Conservation (phyloP, 352 stramenopile genomes). For the Phytopythium delawarense region DNA sequence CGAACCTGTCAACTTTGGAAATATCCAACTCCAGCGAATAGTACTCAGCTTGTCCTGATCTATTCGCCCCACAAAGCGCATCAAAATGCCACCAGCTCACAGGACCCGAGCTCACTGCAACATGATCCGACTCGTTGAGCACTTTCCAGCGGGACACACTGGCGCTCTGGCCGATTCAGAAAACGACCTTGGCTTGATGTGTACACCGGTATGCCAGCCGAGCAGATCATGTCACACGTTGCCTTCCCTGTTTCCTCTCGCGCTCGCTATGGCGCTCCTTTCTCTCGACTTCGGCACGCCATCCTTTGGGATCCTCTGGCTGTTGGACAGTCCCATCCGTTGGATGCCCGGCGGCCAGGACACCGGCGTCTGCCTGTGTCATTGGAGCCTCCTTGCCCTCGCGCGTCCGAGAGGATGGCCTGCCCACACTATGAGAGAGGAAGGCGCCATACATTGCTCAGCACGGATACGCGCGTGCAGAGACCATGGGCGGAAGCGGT, state of each 20-base stretch:
- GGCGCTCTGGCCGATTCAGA: background rate
- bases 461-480: background rate
- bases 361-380: background rate
- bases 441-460: background rate
- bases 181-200: background rate
- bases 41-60: background rate
- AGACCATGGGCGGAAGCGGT: background rate
- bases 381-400: background rate
- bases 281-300: background rate
- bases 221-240: constrained; percentile 3
- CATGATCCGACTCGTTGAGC: background rate
- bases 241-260: background rate
- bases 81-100: too few relatives aligned
- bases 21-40: background rate
- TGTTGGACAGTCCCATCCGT: constrained; percentile 3
- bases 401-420: background rate
- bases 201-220: background rate
- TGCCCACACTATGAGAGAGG: background rate
- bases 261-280: background rate
- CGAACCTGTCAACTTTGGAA: background rate
- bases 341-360: background rate
- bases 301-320: constrained; percentile 2
- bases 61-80: background rate
- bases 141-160: background rate
- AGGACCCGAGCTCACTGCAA: background rate